Percentiles rank a stretch among this genome's conserved stretches.
Conservation (phyloP, 106 monocot species). For the Dendrobium nobile region DNA sequence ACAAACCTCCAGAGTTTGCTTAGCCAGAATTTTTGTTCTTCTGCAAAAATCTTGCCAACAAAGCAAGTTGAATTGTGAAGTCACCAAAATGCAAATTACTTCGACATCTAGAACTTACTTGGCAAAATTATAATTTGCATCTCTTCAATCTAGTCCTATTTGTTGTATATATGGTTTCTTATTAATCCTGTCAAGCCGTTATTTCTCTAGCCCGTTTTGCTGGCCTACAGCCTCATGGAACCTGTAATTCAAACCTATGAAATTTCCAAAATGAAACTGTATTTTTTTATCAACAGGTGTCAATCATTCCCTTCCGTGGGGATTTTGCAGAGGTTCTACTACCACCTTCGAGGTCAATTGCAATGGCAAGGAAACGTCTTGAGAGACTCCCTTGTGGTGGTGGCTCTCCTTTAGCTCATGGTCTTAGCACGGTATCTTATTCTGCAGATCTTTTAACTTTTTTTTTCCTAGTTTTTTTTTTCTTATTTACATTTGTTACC, state of each 20-base stretch:
- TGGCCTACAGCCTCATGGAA: background rate
- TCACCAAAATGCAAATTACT: background rate
- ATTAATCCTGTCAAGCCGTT: no score
- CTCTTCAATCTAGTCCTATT: background rate
- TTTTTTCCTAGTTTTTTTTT: background rate
- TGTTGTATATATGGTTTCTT: background rate
- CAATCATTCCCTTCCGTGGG: conserved; percentile 96
- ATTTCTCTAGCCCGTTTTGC: no score
- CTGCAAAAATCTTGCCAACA: background rate
- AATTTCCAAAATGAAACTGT: background rate
- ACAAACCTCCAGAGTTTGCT: background rate
- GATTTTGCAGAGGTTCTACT: conserved; percentile 97
- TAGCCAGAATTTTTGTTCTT: background rate
- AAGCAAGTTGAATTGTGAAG: background rate
- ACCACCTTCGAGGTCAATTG: conserved; percentile 97
- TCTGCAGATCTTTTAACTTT: background rate
- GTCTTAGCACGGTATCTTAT: conserved; percentile 76
- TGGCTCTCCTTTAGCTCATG: conserved; percentile 99
- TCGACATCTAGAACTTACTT: background rate
- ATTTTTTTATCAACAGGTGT: conserved; percentile 42
- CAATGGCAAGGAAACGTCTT: conserved; percentile 96
- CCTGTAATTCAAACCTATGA: background rate
- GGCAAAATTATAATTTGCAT: background rate
- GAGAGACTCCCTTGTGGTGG: conserved; percentile 99
- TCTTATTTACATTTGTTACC: conserved; percentile 9